These are phyloP conservation scores for Leishmania turanica DNA, from an alignment of 208 protist species.

Conservation along the genomic window DNA sequence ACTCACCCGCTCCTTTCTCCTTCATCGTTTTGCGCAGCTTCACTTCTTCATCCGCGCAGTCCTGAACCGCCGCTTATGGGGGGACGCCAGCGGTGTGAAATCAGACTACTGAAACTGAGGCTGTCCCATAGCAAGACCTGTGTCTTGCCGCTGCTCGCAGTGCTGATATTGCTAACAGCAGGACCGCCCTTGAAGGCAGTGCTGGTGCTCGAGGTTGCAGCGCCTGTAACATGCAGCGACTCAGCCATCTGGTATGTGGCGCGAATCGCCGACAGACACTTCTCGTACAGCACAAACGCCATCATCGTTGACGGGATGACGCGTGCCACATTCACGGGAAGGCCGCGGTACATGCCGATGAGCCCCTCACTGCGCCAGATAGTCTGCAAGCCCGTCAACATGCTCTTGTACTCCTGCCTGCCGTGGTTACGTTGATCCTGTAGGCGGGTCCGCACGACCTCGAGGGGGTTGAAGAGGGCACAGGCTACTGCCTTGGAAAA, in stretches of 20 bases:
- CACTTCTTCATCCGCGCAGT: background rate
- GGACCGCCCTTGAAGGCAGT: background rate
- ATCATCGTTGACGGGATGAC: slow-evolving; percentile 82
- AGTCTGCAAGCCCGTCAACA: slow-evolving; percentile 56
- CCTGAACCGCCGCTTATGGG: too few species aligned
- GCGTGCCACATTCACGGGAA: slow-evolving; percentile 78
- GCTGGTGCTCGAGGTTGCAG: slow-evolving; percentile 1
- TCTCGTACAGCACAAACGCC: slow-evolving; percentile 85
- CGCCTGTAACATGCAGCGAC: slow-evolving; percentile 10
- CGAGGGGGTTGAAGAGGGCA: slow-evolving; percentile 79
- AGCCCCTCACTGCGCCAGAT: slow-evolving; percentile 81
- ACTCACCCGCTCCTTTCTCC: background rate
- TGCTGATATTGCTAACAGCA: background rate
- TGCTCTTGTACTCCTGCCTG: slow-evolving; percentile 49
- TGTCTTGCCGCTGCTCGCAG: background rate
- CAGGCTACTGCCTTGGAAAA: slow-evolving; percentile 74
- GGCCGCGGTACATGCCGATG: slow-evolving; percentile 74
- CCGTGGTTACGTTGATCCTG: slow-evolving; percentile 70
- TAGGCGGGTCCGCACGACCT: slow-evolving; percentile 82
- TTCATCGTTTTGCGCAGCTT: background rate
- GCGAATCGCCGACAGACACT: slow-evolving; percentile 58
- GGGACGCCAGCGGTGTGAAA: background rate
- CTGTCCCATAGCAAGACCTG: background rate
- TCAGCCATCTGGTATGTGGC: slow-evolving; percentile 27
- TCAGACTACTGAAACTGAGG: slow-evolving; percentile 22